Evolutionary conservation across 2,329 filamentous ascomycete genomes (phyloP).

Genomic region (Fusarium armeniacum): DNA sequence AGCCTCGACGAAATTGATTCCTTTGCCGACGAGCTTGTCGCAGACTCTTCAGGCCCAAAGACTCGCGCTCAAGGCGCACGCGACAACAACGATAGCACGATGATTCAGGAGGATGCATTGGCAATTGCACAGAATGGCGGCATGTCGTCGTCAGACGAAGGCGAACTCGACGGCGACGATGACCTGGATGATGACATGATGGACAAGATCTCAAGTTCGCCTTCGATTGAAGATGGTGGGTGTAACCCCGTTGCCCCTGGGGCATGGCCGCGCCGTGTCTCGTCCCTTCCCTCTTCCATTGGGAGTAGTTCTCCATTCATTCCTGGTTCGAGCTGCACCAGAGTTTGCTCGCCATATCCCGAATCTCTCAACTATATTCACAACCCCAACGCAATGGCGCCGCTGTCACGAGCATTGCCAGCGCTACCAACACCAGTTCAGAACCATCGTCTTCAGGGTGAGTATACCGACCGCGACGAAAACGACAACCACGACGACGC

Average conservation of each 20-base stretch:
- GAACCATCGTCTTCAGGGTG: conserved; percentile 65
- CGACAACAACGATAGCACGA: conserved; percentile 47
- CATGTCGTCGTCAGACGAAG: conserved; percentile 67
- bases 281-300: conserved; percentile 57
- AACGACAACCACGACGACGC: conserved; percentile 51
- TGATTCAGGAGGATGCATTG: conserved; percentile 69
- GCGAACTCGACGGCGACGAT: conserved; percentile 76
- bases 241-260: conserved; percentile 63
- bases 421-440: conserved; percentile 30
- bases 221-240: conserved; percentile 99
- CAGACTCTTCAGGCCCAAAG: conserved; percentile 55
- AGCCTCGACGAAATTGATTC: conserved; percentile 61
- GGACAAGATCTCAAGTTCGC: conserved; percentile 98
- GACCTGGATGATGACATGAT: conserved; percentile 92
- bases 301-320: conserved; percentile 51
- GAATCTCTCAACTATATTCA: conserved; percentile 53
- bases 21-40: conserved; percentile 61
- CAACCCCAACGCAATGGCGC: conserved; percentile 42
- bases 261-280: conserved; percentile 61
- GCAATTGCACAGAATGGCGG: conserved; percentile 74
- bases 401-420: conserved; percentile 36
- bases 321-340: conserved; percentile 44
- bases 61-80: conserved; percentile 31
- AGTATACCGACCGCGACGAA: conserved; percentile 57
- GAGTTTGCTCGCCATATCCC: conserved; percentile 59